Percentiles rank a stretch among this genome's conserved stretches.
These are phyloP conservation scores for Penicillium sp. DNA, from an alignment of 2,329 filamentous ascomycete species.

Conservation along the genomic window DNA sequence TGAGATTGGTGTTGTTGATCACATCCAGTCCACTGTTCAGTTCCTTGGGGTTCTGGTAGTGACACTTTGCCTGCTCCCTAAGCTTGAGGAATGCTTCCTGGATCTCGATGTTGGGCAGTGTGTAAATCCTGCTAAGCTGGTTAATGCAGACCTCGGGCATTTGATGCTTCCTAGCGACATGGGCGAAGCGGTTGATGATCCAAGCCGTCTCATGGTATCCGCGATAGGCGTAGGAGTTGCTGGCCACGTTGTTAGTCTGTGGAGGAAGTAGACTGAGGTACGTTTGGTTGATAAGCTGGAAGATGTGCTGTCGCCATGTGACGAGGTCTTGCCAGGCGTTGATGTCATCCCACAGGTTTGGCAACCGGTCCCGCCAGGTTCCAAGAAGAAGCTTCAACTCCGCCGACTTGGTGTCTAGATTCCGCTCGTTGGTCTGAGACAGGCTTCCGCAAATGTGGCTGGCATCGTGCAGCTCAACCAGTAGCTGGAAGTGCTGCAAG, in stretches of 20 bases:
- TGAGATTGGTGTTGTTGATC: slow-evolving; percentile 99
- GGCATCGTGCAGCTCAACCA: slow-evolving; percentile 96
- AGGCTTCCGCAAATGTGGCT: slow-evolving; percentile 95
- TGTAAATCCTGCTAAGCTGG: slow-evolving; percentile 97
- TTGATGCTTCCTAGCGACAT: slow-evolving; percentile 95
- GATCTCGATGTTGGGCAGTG: slow-evolving; percentile 97
- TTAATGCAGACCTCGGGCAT: slow-evolving; percentile 96
- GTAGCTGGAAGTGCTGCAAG: slow-evolving; percentile 94
- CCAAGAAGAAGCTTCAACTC: slow-evolving; percentile 92
- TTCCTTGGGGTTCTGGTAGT: slow-evolving; percentile 94
- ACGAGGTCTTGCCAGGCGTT: slow-evolving; percentile 99
- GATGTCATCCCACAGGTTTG: slow-evolving; percentile 99
- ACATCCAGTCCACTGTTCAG: slow-evolving; percentile 92
- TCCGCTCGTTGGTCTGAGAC: slow-evolving; percentile 77
- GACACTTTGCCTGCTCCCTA: slow-evolving; percentile 97
- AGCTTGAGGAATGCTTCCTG: slow-evolving; percentile 98
- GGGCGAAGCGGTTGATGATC: slow-evolving; percentile 99
- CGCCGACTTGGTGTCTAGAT: slow-evolving; percentile 90
- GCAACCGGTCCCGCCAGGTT: slow-evolving; percentile 92
- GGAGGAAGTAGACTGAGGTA: slow-evolving; percentile 84
- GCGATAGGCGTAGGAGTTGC: slow-evolving; percentile 92
- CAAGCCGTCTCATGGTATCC: slow-evolving; percentile 98
- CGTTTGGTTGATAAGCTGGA: slow-evolving; percentile 92
- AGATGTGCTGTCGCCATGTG: slow-evolving; percentile 99
- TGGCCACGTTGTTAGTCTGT: slow-evolving; percentile 78